phyloP scores from a whole-genome alignment of 2,329 filamentous ascomycete species.

The Aspergillus sp. region DNA sequence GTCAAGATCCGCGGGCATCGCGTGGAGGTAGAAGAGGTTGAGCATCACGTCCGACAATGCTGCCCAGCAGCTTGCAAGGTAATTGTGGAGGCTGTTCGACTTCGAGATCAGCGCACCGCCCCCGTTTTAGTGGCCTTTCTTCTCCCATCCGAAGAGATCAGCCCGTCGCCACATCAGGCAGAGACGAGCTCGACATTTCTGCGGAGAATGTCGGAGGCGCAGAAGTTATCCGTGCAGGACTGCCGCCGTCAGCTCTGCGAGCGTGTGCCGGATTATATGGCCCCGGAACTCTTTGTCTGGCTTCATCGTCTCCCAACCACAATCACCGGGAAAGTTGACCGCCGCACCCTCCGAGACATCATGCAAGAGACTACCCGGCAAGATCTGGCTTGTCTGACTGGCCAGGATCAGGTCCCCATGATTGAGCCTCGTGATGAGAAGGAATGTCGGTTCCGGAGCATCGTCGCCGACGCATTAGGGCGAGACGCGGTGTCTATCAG shows the following conservation, averaged over 20 bases:
- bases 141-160: background rate
- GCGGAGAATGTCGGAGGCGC: background rate
- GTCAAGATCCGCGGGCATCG: background rate
- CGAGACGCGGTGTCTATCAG: background rate
- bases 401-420: background rate
- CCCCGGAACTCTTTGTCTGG: background rate
- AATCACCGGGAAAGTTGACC: background rate
- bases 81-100: background rate
- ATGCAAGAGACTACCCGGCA: background rate
- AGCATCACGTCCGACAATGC: background rate
- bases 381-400: background rate
- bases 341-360: background rate
- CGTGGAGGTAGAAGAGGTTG: background rate
- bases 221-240: background rate
- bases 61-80: background rate
- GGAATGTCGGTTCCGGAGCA: background rate
- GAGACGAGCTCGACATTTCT: background rate
- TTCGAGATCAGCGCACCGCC: background rate
- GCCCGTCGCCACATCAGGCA: too few species aligned
- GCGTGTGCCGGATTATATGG: background rate
- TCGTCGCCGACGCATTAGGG: background rate
- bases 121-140: background rate
- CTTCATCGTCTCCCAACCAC: background rate
- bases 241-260: background rate
- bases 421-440: background rate